phyloP scores from a whole-genome alignment of 805 yeast species.

The Zygosaccharomyces siamensis region DNA sequence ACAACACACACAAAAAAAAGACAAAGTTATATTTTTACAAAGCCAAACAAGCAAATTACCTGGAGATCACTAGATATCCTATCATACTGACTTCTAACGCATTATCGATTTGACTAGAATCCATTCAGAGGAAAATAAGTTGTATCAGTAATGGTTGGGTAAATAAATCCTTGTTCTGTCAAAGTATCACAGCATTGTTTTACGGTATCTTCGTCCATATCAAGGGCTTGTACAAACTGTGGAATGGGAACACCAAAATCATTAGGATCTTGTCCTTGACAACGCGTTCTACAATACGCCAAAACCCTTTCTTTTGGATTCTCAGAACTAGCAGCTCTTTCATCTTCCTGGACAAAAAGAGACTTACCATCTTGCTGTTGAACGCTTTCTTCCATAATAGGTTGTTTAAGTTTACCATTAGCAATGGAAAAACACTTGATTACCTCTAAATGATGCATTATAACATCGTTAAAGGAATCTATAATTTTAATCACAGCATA shows the following conservation, averaged over 20 bases:
- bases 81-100: neutral
- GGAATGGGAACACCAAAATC: slow-evolving; percentile 69
- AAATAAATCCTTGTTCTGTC: slow-evolving; percentile 64
- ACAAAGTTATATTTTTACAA: neutral
- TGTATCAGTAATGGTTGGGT: slow-evolving; percentile 64
- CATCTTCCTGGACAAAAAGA: slow-evolving; percentile 43
- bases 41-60: neutral
- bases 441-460: slow-evolving; percentile 64
- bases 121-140: slow-evolving; percentile 43
- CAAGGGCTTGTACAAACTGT: slow-evolving; percentile 54
- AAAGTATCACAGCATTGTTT: slow-evolving; percentile 47
- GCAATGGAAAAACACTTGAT: slow-evolving; percentile 52
- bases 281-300: slow-evolving; percentile 46
- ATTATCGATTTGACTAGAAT: slow-evolving; percentile 31
- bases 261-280: slow-evolving; percentile 45
- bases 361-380: slow-evolving; percentile 26
- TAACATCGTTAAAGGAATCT: slow-evolving; percentile 59
- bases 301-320: slow-evolving; percentile 42
- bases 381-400: slow-evolving; percentile 22
- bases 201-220: slow-evolving; percentile 46
- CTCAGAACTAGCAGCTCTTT: slow-evolving; percentile 27
- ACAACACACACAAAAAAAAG: slow-evolving; percentile 3
- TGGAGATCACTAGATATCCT: neutral
- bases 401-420: slow-evolving; percentile 41
- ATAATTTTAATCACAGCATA: slow-evolving; percentile 55